Base-by-base conservation (phyloP, 148 eudicot genomes). In the Linanthus parryae region DNA sequence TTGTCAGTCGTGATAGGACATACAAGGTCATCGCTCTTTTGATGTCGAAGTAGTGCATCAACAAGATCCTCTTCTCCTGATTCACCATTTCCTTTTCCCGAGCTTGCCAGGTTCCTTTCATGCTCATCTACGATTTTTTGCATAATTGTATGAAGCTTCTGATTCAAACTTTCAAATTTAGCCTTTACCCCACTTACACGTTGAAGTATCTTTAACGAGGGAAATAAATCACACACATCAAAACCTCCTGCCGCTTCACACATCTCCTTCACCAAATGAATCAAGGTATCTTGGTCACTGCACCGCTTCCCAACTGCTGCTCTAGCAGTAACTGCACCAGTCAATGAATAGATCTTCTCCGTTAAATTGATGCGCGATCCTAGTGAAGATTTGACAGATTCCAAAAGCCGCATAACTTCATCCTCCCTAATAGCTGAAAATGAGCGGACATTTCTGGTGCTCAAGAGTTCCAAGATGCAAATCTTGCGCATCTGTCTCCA, bases 401-500 rank as follows among this genome's bases (percentile, higher is more conserved):
- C 13, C 12, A 44, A 7, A 7, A 44, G 10, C 21, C 18, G 21
- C 7, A 44, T 21, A 21, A 21, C 49, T 21, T 44, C 49, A 21
- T 44, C 14, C 24, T 44, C 49, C 24, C 49, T 44, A 21, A 44
- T 21, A 0, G 17, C 27, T 1, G 27, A 29, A 44, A 1, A 44
- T 7, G 49, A 44, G 10, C 24, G 28, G 20, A 44, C 49, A 4
- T 29, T 12, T 44, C 13, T 44, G 3, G 13, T 4, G 28, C 49
- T 44, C 25, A 44, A 10, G 24, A 44, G 49, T 29, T 44, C 49
- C 17, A 16, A 21, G 0, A 15, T 8, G 27, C 49, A 44, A 44
- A 44, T 44, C 12, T 44, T 44, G 6, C 49, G 27, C 27, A 44
- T 44, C 13, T 44, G 49, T 13, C 4, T 21, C 49, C 49, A 44